A percentile compares a stretch with the other conserved stretches of the same genome.
Conservation (phyloP, 495 filamentous ascomycete species). For the Aspergillus nidulans region DNA sequence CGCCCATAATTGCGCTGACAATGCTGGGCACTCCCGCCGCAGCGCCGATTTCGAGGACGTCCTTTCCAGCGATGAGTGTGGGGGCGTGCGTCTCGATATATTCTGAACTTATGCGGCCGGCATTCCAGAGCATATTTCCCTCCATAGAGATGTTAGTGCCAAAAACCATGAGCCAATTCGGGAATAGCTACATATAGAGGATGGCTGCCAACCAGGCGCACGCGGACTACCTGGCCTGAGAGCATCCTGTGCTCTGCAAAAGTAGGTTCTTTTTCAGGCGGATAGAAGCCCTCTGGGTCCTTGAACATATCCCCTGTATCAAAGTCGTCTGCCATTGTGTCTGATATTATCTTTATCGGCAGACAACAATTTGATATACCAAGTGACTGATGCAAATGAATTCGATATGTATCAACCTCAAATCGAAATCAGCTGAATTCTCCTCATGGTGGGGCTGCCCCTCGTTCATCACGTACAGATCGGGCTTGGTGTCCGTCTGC, state of each 20-base stretch:
- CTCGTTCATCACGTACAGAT: neutral
- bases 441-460: slow-evolving; percentile 8
- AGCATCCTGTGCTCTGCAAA: slow-evolving; percentile 63
- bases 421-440: neutral
- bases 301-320: slow-evolving; percentile 59
- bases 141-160: slow-evolving; percentile 24
- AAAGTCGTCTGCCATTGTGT: slow-evolving; percentile 27
- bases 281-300: slow-evolving; percentile 75
- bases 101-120: slow-evolving; percentile 64
- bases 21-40: slow-evolving; percentile 83
- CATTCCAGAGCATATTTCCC: slow-evolving; percentile 92
- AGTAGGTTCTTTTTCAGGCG: slow-evolving; percentile 64
- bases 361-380: neutral
- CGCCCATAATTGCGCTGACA: slow-evolving; percentile 67
- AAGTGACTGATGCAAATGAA: neutral
- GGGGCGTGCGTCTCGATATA: slow-evolving; percentile 67
- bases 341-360: neutral
- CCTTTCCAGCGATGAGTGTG: slow-evolving; percentile 52
- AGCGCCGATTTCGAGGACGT: slow-evolving; percentile 84
- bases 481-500: neutral
- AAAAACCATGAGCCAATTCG: neutral
- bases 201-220: slow-evolving; percentile 84
- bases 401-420: neutral
- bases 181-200: slow-evolving; percentile 66
- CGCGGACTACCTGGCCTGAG: slow-evolving; percentile 58